Evolutionary conservation across 2,329 filamentous ascomycete genomes (phyloP).

Genomic region (Colletotrichum sp.): DNA sequence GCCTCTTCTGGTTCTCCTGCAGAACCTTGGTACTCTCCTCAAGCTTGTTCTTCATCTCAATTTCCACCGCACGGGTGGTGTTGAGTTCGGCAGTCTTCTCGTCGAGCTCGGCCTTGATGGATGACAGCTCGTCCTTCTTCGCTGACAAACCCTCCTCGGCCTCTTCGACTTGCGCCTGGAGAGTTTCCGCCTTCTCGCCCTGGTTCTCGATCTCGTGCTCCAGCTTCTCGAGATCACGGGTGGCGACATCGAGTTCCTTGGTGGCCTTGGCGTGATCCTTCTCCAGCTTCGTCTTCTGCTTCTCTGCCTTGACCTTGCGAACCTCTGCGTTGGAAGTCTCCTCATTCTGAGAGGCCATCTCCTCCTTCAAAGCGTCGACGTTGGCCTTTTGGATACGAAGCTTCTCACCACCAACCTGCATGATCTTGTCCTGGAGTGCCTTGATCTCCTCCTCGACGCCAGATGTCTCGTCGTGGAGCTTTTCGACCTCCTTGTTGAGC

Average conservation of each 20-base stretch:
- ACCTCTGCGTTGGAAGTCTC: slow-evolving; percentile 87
- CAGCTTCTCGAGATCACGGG: slow-evolving; percentile 76
- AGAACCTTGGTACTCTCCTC: slow-evolving; percentile 95
- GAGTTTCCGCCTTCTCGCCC: slow-evolving; percentile 74
- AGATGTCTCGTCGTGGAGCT: slow-evolving; percentile 82
- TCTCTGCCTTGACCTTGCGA: slow-evolving; percentile 89
- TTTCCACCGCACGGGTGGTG: slow-evolving; percentile 85
- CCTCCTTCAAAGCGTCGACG: slow-evolving; percentile 87
- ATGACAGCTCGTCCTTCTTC: slow-evolving; percentile 81
- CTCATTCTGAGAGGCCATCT: slow-evolving; percentile 81
- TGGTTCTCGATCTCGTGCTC: slow-evolving; percentile 82
- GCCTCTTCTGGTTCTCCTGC: slow-evolving; percentile 82
- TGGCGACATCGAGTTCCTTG: slow-evolving; percentile 77
- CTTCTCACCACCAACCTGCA: slow-evolving; percentile 96
- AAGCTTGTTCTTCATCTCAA: slow-evolving; percentile 98
- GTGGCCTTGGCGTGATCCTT: slow-evolving; percentile 81
- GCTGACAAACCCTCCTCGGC: slow-evolving; percentile 78
- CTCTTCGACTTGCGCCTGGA: slow-evolving; percentile 77
- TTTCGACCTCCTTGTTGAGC: slow-evolving; percentile 79
- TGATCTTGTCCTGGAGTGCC: slow-evolving; percentile 91
- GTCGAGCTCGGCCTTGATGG: slow-evolving; percentile 85
- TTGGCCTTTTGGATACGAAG: slow-evolving; percentile 88
- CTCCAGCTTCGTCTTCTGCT: slow-evolving; percentile 85
- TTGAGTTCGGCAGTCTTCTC: slow-evolving; percentile 87
- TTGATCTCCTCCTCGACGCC: slow-evolving; percentile 95